Evolutionary conservation across 2,329 filamentous ascomycete genomes (phyloP), one percentile per base, ranked within the genome.

Genomic region (Thelonectria olida): DNA sequence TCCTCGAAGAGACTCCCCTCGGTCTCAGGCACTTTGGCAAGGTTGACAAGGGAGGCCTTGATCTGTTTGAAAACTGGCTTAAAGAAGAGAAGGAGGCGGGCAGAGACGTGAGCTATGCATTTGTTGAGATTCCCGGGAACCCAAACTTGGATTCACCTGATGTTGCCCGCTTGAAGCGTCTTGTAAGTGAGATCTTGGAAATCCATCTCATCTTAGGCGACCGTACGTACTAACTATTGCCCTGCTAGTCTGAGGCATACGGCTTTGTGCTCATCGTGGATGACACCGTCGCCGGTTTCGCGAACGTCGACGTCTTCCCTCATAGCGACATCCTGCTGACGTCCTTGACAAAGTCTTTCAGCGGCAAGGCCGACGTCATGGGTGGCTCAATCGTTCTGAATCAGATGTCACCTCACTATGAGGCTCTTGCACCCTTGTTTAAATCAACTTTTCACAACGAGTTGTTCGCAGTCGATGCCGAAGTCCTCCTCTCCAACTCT

Each of bases 281-380:
- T 65, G 83, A 85, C 45, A 85, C 83, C 0, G 62, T 83, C 45
- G 77, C 76, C n/a, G 78, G 77, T 25, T 82, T 82, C 55, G 78
- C 73, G 67, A 85, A 84, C 67, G 70, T 85, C 59, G 82, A 88
- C 67, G 71, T 88, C 31, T 70, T 86, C 4, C 65, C 73, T 5
- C 74, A 78, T 0, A 80, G 81, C 2, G 85, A 88, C 64, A 70
- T 86, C 0, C 62, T 88, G 27, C 65, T 85, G 15, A 82, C 82
- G 0, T 84, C 80, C 22, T 75, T 88, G 15, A 88, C 85, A n/a
- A 88, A 88, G 72, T 79, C 80, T 2, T 88, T 89, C 68, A 85
- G 76, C 61, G 87, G 87, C 15, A 81, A 81, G 61, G 79, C 84
- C 20, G 80, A 89, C 66, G 81, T 84, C 48, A 82, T 88, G 76